These are phyloP conservation scores for Amauroascus verrucosus DNA, from an alignment of 2,329 filamentous ascomycete species.

Conservation along the genomic window DNA sequence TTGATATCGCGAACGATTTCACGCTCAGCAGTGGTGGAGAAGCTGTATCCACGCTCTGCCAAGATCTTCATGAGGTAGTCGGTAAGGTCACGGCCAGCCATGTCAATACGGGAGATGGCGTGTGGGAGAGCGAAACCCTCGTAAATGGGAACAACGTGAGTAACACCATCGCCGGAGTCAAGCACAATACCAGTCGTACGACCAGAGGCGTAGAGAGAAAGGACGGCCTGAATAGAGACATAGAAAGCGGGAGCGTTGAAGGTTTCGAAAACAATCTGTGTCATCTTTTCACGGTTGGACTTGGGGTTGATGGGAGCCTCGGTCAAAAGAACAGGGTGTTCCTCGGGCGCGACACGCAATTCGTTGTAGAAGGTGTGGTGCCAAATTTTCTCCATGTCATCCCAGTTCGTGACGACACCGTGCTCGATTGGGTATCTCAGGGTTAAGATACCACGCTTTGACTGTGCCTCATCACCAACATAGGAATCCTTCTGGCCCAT, in stretches of 20 bases:
- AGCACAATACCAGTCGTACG: slow-evolving; percentile 99
- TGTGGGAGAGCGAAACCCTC: slow-evolving; percentile 99
- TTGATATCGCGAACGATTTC: slow-evolving; percentile 99
- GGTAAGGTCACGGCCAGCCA: slow-evolving; percentile 99
- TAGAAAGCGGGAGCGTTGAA: slow-evolving; percentile 99
- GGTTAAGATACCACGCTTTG: slow-evolving; percentile 99
- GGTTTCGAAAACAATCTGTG: slow-evolving; percentile 99
- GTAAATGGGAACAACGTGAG: slow-evolving; percentile 99
- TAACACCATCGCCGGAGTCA: slow-evolving; percentile 99
- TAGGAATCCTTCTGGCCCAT: slow-evolving; percentile 99
- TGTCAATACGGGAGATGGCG: slow-evolving; percentile 99
- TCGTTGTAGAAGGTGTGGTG: slow-evolving; percentile 99
- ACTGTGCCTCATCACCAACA: slow-evolving; percentile 99
- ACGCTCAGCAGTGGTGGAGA: slow-evolving; percentile 99
- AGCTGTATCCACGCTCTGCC: slow-evolving; percentile 97
- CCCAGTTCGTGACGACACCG: slow-evolving; percentile 99
- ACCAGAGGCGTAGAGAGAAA: slow-evolving; percentile 98
- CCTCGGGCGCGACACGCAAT: slow-evolving; percentile 98
- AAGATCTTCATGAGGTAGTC: slow-evolving; percentile 99
- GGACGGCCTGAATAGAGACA: slow-evolving; percentile 99
- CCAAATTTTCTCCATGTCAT: slow-evolving; percentile 99
- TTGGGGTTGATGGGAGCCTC: slow-evolving; percentile 99
- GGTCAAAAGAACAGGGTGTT: slow-evolving; percentile 98
- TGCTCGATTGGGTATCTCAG: slow-evolving; percentile 99
- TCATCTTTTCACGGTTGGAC: slow-evolving; percentile 99